Percentiles rank a stretch among this genome's conserved stretches.
Evolutionary conservation across 768 basidiomycete genomes (phyloP).

Genomic region (Phanerochaete sordida): DNA sequence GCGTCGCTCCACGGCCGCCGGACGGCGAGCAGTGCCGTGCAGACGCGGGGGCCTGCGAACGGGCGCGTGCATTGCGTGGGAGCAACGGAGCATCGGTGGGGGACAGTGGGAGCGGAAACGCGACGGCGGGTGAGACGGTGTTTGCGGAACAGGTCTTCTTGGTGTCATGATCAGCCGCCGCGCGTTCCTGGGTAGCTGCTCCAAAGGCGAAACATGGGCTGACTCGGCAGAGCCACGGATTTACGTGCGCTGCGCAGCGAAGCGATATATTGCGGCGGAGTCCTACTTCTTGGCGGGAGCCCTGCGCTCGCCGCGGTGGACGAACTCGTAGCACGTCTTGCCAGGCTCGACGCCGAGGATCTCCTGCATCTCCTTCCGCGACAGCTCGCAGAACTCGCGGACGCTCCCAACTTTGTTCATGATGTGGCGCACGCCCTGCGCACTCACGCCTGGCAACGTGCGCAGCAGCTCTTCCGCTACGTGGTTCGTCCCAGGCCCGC

Average conservation of each 20-base stretch:
- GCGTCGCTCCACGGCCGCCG: too few species aligned
- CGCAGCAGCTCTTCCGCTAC: constrained; percentile 82
- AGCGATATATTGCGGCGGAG: neutral
- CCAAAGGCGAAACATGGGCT: neutral
- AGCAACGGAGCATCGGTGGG: neutral
- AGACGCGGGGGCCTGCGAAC: too few species aligned
- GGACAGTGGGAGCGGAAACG: neutral
- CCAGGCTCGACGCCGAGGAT: constrained; percentile 82
- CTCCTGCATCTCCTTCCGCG: constrained; percentile 57
- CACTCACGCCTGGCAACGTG: constrained; percentile 78
- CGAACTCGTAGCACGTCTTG: constrained; percentile 75
- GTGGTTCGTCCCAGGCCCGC: constrained; percentile 64
- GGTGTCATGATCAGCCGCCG: neutral
- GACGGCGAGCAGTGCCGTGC: too few species aligned
- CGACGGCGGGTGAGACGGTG: neutral
- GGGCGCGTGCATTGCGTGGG: too few species aligned
- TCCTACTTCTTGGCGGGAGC: neutral
- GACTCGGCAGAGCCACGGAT: neutral
- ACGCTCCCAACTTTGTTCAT: constrained; percentile 79
- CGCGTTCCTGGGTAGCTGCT: neutral
- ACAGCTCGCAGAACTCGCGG: constrained; percentile 67
- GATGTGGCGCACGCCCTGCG: constrained; percentile 82
- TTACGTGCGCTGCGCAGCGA: neutral
- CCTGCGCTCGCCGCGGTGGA: constrained; percentile 63
- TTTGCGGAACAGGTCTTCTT: neutral